phyloP scores from a whole-genome alignment of 768 basidiomycete genomes.

The Podaxis rugospora region DNA sequence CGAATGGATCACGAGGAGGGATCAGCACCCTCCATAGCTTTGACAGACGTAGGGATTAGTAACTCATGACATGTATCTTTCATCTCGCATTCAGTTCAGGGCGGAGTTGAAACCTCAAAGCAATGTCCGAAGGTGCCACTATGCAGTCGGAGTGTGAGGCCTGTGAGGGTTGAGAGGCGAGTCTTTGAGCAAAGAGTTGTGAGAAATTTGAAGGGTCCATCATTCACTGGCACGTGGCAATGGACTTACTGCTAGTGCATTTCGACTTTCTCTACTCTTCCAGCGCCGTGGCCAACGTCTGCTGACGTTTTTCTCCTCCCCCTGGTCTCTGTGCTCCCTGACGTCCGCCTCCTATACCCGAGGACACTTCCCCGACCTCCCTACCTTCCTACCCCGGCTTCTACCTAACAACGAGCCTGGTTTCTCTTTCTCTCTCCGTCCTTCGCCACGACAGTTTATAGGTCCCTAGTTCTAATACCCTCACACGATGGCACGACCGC shows the following conservation, averaged over 20 bases:
- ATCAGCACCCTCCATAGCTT: not conserved
- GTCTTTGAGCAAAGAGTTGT: not conserved
- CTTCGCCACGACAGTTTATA: not conserved
- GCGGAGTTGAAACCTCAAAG: too few species aligned
- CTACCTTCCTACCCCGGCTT: not conserved
- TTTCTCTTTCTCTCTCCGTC: too few species aligned
- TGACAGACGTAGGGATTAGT: not conserved
- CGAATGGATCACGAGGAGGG: not conserved
- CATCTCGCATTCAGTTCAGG: too few species aligned
- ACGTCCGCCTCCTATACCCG: not conserved
- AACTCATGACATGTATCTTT: not conserved
- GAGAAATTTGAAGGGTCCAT: conserved; percentile 2
- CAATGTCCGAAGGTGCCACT: too few species aligned
- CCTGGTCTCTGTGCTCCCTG: not conserved
- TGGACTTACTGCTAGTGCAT: not conserved
- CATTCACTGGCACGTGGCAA: conserved; percentile 6
- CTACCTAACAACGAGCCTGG: not conserved
- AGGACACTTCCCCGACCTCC: not conserved
- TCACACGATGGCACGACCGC: conserved; percentile 36
- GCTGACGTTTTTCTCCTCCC: not conserved
- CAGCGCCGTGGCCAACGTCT: conserved; percentile 2
- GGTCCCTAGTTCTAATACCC: not conserved
- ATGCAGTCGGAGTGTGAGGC: not conserved
- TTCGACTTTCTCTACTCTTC: not conserved
- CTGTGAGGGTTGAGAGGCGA: not conserved